These are phyloP conservation scores for Penicillium cinerascens DNA, from an alignment of 495 filamentous ascomycete species.

Conservation along the genomic window DNA sequence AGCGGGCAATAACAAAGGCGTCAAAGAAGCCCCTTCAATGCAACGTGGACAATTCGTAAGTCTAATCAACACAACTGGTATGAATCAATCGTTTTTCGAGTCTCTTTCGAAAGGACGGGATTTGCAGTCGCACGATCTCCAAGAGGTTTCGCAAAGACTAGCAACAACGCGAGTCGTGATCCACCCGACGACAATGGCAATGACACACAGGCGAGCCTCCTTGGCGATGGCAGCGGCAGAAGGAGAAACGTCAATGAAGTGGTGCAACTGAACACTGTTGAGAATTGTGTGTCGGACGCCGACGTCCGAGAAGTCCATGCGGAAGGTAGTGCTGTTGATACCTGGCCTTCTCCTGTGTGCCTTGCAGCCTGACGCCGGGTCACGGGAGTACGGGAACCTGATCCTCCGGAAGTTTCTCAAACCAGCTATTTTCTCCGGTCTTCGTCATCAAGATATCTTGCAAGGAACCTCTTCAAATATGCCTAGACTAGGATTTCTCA, in stretches of 20 bases:
- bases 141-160: conserved; percentile 32
- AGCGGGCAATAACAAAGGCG: background rate
- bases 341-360: conserved; percentile 29
- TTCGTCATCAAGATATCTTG: no score
- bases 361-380: no score
- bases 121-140: conserved; percentile 27
- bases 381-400: no score
- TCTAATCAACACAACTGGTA: background rate
- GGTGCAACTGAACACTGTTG: conserved; percentile 41
- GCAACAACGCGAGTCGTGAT: conserved; percentile 45
- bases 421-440: no score
- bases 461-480: no score
- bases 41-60: background rate
- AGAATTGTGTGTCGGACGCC: conserved; percentile 49
- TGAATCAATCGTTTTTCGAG: conserved; percentile 6
- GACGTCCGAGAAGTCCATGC: conserved; percentile 51
- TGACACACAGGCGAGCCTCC: conserved; percentile 45
- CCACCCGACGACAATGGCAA: conserved; percentile 50
- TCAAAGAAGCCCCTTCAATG: background rate
- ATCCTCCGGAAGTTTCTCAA: no score
- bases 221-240: conserved; percentile 41
- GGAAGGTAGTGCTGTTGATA: conserved; percentile 20
- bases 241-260: conserved; percentile 46
- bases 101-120: conserved; percentile 13
- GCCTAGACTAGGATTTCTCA: no score